Evolutionary conservation across 78 protist species (phyloP), one percentile per base, ranked within the genome.

Genomic region (Pigoraptor vietnamica): DNA sequence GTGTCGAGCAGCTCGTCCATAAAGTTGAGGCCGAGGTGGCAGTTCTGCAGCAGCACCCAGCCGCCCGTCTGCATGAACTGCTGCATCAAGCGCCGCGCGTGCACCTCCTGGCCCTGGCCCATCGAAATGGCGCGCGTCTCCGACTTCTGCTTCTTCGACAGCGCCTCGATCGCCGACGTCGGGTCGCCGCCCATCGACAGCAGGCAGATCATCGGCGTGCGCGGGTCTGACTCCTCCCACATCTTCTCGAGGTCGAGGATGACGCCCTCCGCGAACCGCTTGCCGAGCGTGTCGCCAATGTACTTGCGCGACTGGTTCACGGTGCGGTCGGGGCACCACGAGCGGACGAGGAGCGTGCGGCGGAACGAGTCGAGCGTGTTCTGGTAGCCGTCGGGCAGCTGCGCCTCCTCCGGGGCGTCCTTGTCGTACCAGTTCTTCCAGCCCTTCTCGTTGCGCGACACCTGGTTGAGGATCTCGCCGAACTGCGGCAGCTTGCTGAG

Each of bases 21-120:
- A 92, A 94, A 95, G 81, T 91, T 34, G 89, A 96, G 92, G 34
- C 95, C 97, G 34, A 98, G 88, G 91, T 98, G 99, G 87, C 97
- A 96, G 93, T 98, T 98, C 88, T 96, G 97, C 33, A 98, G 94
- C 92, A 97, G 89, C 40, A 94, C 98, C 98, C 98, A 98, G 0
- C 84, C 92, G 48, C 99, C 99, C 29, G 1, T 24, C 37, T 81
- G 21, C 81, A 89, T 23, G 21, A 82, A 38, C 84, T 38, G 0
- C 38, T 32, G 21, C 34, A 97, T 34, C 25, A 38, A 40, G 34
- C 87, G 37, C 34, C 94, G 88, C 35, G 99, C 98, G 21, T 83
- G 56, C 0, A 88, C 93, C 86, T 97, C 99, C 92, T 98, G 99
- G 2, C 98, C 98, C 89, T 95, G 97, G n/a, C 99, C 99, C 98